Evolutionary conservation across 192 early-diverging fungal species (phyloP), one percentile per base, ranked within the genome.

Genomic region (Linderina pennispora): DNA sequence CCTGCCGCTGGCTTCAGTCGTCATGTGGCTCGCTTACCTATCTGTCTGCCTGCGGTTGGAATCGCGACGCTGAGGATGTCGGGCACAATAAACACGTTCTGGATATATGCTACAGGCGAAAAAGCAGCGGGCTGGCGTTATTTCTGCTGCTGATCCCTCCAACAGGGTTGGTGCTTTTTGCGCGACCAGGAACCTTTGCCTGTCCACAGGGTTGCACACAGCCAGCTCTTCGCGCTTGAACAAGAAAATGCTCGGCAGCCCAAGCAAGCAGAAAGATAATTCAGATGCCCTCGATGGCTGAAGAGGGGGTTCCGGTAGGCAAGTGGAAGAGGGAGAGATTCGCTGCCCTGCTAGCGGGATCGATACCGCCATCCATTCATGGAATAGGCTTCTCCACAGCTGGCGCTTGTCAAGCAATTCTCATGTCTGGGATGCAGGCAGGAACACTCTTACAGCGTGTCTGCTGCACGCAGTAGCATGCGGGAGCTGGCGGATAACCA

Each of bases 81-180:
- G 2, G 65, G 65, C 26, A 21, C 39, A 13, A 61, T 68, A 56
- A 53, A 68, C 20, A 68, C 40, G 17, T 68, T 38, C 38, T 68
- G 32, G 15, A 68, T 54, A 41, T 47, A 60, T 11, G 51, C 65
- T 68, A 68, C 48, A 46, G 11, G 28, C 11, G 11, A 5, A 31
- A 11, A 11, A 8, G 28, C 28, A 31, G 6, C 5, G 6, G 28
- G 5, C 6, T 31, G 28, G 28, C 28, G 28, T 5, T 31, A 11
- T 31, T 31, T 31, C 6, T n/a, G n/a, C n/a, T n/a, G n/a, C n/a
- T n/a, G n/a, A n/a, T n/a, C n/a, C n/a, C n/a, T n/a, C n/a, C n/a
- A n/a, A n/a, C n/a, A n/a, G n/a, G n/a, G n/a, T n/a, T n/a, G n/a
- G n/a, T n/a, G n/a, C n/a, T n/a, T n/a, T n/a, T n/a, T n/a, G n/a